Conservation (phyloP, 176 grass and related monocot genomes). For the Echinochloa phyllopogon region DNA sequence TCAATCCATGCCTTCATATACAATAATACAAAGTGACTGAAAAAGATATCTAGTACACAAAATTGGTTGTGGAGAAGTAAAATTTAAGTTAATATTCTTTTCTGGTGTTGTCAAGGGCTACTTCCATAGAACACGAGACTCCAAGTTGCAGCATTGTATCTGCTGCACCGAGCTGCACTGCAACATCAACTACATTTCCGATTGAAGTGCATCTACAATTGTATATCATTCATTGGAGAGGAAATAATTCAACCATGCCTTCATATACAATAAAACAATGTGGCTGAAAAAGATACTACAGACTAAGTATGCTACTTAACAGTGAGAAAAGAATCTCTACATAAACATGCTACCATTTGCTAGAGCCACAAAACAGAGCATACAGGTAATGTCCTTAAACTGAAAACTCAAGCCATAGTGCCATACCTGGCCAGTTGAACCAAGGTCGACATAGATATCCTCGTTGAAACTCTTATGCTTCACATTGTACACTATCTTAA, state of each 20-base stretch:
- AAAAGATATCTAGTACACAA: background rate
- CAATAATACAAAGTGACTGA: background rate
- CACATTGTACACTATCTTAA: background rate
- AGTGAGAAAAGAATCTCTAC: background rate
- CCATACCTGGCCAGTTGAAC: background rate
- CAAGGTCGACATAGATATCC: background rate
- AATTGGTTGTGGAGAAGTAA: no score
- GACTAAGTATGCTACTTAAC: background rate
- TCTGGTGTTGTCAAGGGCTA: no score
- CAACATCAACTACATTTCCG: background rate
- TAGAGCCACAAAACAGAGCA: background rate
- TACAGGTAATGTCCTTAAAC: background rate
- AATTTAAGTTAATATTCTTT: no score
- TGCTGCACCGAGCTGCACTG: no score
- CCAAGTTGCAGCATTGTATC: conserved; percentile 2
- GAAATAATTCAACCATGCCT: background rate
- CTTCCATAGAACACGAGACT: background rate
- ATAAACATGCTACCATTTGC: background rate
- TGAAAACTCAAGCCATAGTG: background rate
- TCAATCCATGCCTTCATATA: background rate
- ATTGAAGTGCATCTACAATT: background rate
- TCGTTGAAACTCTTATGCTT: background rate
- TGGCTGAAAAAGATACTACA: background rate
- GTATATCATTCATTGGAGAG: background rate
- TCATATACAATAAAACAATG: background rate